These are phyloP conservation scores for Trifolium fragiferum DNA, from an alignment of 306 rosid genomes.

Conservation along the genomic window DNA sequence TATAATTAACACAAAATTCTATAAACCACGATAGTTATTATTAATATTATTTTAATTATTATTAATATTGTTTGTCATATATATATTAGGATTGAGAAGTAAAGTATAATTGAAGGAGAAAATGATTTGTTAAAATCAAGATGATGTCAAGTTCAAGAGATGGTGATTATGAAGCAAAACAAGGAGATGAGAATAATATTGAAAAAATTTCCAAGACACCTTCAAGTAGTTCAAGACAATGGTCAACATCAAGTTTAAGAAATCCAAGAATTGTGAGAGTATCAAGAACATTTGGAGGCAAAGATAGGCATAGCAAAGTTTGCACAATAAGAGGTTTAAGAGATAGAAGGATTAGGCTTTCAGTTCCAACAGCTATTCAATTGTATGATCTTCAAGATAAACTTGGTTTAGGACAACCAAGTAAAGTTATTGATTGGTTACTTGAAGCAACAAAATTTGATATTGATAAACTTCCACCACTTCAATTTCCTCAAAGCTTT, in stretches of 20 bases:
- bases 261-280: conserved; percentile 93
- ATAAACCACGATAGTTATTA: background rate
- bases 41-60: background rate
- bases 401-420: conserved; percentile 81
- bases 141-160: conserved; percentile 56
- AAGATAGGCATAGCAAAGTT: conserved; percentile 95
- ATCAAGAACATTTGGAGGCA: conserved; percentile 86
- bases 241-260: conserved; percentile 63
- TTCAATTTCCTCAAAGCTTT: conserved; percentile 70
- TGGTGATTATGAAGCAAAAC: conserved; percentile 52
- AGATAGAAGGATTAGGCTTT: conserved; percentile 89
- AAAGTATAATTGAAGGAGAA: conserved; percentile 4
- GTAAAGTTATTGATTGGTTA: conserved; percentile 94
- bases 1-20: background rate
- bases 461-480: conserved; percentile 90
- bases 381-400: conserved; percentile 83
- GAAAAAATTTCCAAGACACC: conserved; percentile 44
- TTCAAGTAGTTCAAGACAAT: conserved; percentile 61
- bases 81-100: conserved; percentile 1
- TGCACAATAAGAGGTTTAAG: conserved; percentile 90
- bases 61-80: conserved; percentile 13
- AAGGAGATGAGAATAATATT: conserved; percentile 16
- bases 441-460: conserved; percentile 72
- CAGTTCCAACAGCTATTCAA: conserved; percentile 85
- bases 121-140: conserved; percentile 31